Evolutionary conservation across 2,329 filamentous ascomycete species (phyloP).

Genomic region (Trichoderma asperellum): DNA sequence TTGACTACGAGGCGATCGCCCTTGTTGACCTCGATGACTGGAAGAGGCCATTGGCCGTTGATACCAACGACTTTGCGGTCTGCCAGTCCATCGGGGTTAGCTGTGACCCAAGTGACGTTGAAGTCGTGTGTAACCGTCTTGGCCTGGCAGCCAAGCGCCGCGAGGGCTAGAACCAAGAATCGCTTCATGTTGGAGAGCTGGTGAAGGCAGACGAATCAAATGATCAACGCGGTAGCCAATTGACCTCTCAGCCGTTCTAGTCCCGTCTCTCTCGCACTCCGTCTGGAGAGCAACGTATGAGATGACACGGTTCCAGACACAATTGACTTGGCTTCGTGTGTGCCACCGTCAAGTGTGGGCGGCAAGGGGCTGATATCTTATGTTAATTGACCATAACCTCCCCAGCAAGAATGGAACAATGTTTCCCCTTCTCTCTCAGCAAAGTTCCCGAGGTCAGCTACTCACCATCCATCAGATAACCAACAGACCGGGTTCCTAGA

Average conservation of each 20-base stretch:
- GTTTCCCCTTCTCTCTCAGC: background rate
- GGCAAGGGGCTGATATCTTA: background rate
- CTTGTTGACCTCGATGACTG: conserved; percentile 58
- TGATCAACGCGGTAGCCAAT: background rate
- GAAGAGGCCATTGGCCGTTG: conserved; percentile 68
- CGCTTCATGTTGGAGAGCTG: conserved; percentile 5
- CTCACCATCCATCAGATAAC: conserved; percentile 14
- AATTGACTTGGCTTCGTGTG: background rate
- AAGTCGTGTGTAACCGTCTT: conserved; percentile 59
- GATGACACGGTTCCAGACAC: background rate
- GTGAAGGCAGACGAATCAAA: background rate
- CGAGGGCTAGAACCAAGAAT: conserved; percentile 13
- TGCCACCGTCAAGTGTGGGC: background rate
- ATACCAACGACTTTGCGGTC: conserved; percentile 64
- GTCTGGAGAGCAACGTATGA: background rate
- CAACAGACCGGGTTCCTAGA: background rate
- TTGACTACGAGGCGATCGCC: conserved; percentile 57
- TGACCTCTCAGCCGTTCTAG: background rate
- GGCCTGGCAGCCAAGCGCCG: conserved; percentile 29
- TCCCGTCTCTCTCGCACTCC: background rate
- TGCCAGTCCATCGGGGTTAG: conserved; percentile 62
- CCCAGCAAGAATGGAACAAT: background rate
- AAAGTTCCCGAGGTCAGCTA: conserved; percentile 6
- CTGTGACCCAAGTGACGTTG: conserved; percentile 64
- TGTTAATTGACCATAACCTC: background rate